phyloP scores from a whole-genome alignment of 2,329 filamentous ascomycete genomes.

The Colletotrichum sublineola region DNA sequence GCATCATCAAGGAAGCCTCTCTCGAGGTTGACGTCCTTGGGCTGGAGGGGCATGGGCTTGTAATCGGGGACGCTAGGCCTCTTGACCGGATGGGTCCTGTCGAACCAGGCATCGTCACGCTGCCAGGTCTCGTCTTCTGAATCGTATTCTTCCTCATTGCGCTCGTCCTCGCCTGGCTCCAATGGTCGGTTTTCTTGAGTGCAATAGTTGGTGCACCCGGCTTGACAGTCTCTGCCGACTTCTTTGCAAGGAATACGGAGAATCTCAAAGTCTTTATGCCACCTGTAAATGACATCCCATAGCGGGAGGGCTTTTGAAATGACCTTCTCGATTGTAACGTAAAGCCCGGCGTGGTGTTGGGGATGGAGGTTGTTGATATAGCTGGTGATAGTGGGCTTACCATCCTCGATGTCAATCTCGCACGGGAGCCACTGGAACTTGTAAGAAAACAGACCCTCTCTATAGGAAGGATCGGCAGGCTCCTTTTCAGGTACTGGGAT shows the following conservation, averaged over 20 bases:
- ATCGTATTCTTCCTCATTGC: slow-evolving; percentile 40
- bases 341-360: slow-evolving; percentile 52
- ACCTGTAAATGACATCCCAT: slow-evolving; percentile 58
- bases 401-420: slow-evolving; percentile 58
- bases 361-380: slow-evolving; percentile 70
- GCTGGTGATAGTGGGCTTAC: slow-evolving; percentile 57
- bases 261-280: slow-evolving; percentile 47
- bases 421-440: slow-evolving; percentile 64
- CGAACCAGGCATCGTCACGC: slow-evolving; percentile 49
- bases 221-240: slow-evolving; percentile 44
- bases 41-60: not conserved
- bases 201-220: slow-evolving; percentile 33
- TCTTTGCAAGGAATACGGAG: slow-evolving; percentile 45
- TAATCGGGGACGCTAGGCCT: slow-evolving; percentile 34
- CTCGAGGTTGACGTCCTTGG: slow-evolving; percentile 46
- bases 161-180: slow-evolving; percentile 46
- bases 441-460: slow-evolving; percentile 43
- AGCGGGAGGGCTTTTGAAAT: slow-evolving; percentile 58
- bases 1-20: slow-evolving; percentile 49
- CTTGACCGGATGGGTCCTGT: slow-evolving; percentile 45
- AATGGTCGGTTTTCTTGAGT: slow-evolving; percentile 44
- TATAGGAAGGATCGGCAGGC: not conserved
- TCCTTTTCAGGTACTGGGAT: slow-evolving; percentile 43
- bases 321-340: slow-evolving; percentile 57
- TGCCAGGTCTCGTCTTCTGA: not conserved